Evolutionary conservation across 2,329 filamentous ascomycete species (phyloP).

Genomic region (Scopulariopsis brevicaulis): DNA sequence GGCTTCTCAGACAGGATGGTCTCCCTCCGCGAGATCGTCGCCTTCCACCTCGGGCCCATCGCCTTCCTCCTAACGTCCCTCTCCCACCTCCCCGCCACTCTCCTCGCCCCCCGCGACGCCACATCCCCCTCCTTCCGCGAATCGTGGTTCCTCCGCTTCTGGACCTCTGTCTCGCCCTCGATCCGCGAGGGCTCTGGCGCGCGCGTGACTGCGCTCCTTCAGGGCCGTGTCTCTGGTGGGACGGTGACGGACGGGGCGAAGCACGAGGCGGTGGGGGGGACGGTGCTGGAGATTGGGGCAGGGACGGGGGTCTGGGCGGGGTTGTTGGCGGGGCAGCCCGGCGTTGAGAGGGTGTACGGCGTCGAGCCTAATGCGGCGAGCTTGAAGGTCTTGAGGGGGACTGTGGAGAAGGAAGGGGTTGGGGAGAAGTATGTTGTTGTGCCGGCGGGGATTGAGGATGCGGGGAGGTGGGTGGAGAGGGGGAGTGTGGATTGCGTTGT

Average conservation of each 20-base stretch:
- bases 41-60: conserved; percentile 33
- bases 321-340: conserved; percentile 27
- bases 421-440: conserved; percentile 48
- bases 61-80: conserved; percentile 37
- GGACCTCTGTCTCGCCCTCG: conserved; percentile 39
- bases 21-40: conserved; percentile 8
- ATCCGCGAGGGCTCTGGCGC: conserved; percentile 28
- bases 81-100: conserved; percentile 37
- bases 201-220: conserved; percentile 40
- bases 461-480: conserved; percentile 35
- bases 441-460: conserved; percentile 49
- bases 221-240: conserved; percentile 31
- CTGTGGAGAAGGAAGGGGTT: conserved; percentile 39
- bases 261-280: conserved; percentile 30
- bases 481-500: conserved; percentile 48
- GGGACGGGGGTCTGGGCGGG: conserved; percentile 50
- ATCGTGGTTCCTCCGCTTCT: conserved; percentile 52
- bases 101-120: conserved; percentile 19
- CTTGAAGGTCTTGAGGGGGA: conserved; percentile 32
- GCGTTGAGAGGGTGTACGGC: conserved; percentile 38
- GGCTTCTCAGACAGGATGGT: background rate
- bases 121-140: conserved; percentile 32
- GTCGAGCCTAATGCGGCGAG: conserved; percentile 51
- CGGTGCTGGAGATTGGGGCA: conserved; percentile 51
- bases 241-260: conserved; percentile 18